These are phyloP conservation scores for Lactarius evosmus DNA, from an alignment of 768 basidiomycete species.

Conservation along the genomic window DNA sequence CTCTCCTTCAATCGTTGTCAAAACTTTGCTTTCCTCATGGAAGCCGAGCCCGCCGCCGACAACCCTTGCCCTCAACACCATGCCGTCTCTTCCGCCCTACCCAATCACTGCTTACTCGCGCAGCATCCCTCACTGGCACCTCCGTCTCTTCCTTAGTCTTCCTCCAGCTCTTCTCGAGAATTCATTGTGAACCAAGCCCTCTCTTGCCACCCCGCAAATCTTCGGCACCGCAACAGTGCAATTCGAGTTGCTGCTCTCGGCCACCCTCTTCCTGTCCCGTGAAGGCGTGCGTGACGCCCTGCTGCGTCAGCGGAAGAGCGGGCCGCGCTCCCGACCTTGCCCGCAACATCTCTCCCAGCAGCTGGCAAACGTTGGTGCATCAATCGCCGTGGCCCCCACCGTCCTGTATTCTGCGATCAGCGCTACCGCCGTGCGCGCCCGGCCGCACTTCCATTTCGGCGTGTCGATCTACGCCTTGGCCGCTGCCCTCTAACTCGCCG, in stretches of 20 bases:
- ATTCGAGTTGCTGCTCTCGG: conserved; percentile 87
- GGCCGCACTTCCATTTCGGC: conserved; percentile 62
- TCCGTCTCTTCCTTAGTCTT: conserved; percentile 68
- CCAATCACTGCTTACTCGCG: conserved; percentile 25
- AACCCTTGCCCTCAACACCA: background rate
- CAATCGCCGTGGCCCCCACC: conserved; percentile 53
- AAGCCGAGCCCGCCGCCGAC: background rate
- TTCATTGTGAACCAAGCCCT: conserved; percentile 88
- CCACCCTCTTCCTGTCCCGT: conserved; percentile 88
- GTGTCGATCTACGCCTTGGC: conserved; percentile 70
- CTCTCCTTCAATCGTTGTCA: background rate
- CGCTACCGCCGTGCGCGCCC: conserved; percentile 51
- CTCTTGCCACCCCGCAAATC: conserved; percentile 72
- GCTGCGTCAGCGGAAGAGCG: conserved; percentile 48
- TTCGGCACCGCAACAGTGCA: conserved; percentile 92
- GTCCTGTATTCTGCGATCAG: conserved; percentile 53
- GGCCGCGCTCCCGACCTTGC: conserved; percentile 26
- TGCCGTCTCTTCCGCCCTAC: background rate
- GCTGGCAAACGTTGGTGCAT: conserved; percentile 66
- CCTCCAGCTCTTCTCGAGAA: conserved; percentile 79
- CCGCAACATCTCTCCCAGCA: conserved; percentile 57
- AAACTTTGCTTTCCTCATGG: background rate
- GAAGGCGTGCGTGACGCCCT: conserved; percentile 90
- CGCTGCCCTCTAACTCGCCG: conserved; percentile 71
- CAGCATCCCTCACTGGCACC: conserved; percentile 45